Conservation (phyloP, 352 stramenopile genomes). For the Globisporangium alternatum region DNA sequence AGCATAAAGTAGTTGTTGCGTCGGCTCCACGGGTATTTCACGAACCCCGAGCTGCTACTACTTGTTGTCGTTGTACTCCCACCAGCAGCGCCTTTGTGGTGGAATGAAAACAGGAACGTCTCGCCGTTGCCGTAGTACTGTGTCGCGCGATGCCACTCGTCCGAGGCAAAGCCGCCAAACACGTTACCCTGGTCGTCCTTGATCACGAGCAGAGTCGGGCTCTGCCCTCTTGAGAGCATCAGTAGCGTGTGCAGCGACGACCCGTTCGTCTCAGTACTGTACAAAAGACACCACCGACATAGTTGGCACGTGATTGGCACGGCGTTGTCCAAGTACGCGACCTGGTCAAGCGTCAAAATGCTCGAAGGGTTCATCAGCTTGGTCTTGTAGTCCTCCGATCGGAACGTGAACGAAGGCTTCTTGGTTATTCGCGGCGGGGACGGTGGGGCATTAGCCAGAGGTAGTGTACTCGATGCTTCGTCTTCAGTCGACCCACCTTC, state of each 20-base stretch:
- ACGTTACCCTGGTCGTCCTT: slow-evolving; percentile 73
- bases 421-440: slow-evolving; percentile 39
- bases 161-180: slow-evolving; percentile 81
- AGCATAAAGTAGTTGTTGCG: slow-evolving; percentile 92
- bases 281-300: slow-evolving; percentile 80
- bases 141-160: slow-evolving; percentile 72
- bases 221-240: slow-evolving; percentile 64
- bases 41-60: slow-evolving; percentile 32
- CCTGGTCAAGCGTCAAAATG: slow-evolving; percentile 68
- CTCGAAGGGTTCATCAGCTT: slow-evolving; percentile 74
- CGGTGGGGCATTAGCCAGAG: slow-evolving; percentile 16
- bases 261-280: slow-evolving; percentile 71
- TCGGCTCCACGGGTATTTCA: slow-evolving; percentile 84
- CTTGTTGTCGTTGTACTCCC: slow-evolving; percentile 3
- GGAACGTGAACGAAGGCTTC: slow-evolving; percentile 56
- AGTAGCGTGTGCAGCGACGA: slow-evolving; percentile 78
- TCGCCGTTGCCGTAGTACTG: slow-evolving; percentile 90
- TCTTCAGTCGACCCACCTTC: slow-evolving; percentile 32
- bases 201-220: slow-evolving; percentile 75
- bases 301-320: slow-evolving; percentile 78
- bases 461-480: slow-evolving; percentile 19
- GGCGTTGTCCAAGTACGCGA: slow-evolving; percentile 65
- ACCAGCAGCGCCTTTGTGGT: slow-evolving; percentile 21
- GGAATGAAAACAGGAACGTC: slow-evolving; percentile 88
- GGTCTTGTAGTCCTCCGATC: slow-evolving; percentile 58